Conservation (phyloP, 2,329 filamentous ascomycete species). For the Hirsutella rhossiliensis region DNA sequence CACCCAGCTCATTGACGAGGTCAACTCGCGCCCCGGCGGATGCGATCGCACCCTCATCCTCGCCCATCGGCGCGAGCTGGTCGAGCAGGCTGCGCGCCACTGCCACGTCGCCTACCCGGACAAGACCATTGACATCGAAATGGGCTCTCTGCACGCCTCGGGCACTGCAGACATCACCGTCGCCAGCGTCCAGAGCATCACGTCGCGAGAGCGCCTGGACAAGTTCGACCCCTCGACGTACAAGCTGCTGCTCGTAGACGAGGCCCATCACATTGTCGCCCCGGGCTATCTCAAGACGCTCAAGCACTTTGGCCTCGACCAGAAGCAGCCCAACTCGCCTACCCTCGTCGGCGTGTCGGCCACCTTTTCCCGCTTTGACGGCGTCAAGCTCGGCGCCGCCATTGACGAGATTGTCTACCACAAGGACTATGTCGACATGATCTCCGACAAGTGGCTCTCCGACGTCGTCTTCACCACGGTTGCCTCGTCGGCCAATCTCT, state of each 20-base stretch:
- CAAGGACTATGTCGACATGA: constrained; percentile 57
- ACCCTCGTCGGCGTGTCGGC: constrained; percentile 85
- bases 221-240: constrained; percentile 74
- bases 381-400: constrained; percentile 65
- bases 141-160: constrained; percentile 66
- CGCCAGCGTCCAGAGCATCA: constrained; percentile 78
- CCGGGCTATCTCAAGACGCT: constrained; percentile 64
- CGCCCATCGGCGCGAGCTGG: constrained; percentile 83
- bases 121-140: constrained; percentile 79
- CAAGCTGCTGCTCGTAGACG: constrained; percentile 89
- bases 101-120: constrained; percentile 70
- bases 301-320: constrained; percentile 62
- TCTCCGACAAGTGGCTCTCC: constrained; percentile 83
- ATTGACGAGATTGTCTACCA: constrained; percentile 97
- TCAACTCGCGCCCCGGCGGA: constrained; percentile 39
- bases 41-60: constrained; percentile 74
- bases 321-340: constrained; percentile 32
- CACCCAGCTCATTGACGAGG: constrained; percentile 79
- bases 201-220: constrained; percentile 59
- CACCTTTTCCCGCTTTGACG: constrained; percentile 67
- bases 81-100: constrained; percentile 85
- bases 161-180: constrained; percentile 86
- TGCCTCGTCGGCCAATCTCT: constrained; percentile 68
- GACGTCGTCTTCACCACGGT: constrained; percentile 94
- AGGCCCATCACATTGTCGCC: constrained; percentile 93